Evolutionary conservation across 148 eudicot genomes (phyloP).

Genomic region (Chenopodium suecicum): DNA sequence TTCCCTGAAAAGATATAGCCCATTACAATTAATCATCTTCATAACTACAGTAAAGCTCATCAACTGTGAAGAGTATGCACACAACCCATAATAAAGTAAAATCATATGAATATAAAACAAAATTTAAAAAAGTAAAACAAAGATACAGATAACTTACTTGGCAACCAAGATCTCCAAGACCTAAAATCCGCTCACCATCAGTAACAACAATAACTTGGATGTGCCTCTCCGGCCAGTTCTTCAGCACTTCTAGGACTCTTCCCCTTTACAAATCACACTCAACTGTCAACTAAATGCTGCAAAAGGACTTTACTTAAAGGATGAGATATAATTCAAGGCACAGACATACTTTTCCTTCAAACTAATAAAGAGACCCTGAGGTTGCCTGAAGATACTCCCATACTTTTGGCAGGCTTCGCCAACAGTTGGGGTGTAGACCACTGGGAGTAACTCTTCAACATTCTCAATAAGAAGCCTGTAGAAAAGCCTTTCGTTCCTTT

Average conservation of each 20-base stretch:
- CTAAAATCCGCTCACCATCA: slow-evolving; percentile 97
- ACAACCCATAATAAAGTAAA: neutral
- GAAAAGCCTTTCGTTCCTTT: slow-evolving; percentile 70
- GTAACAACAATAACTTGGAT: slow-evolving; percentile 97
- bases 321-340: neutral
- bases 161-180: slow-evolving; percentile 99
- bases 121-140: too few species aligned
- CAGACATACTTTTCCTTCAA: slow-evolving; percentile 72
- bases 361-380: slow-evolving; percentile 92
- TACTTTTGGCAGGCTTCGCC: slow-evolving; percentile 99
- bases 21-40: slow-evolving; percentile 6
- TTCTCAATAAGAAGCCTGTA: slow-evolving; percentile 84
- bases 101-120: too few species aligned
- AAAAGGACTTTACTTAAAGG: neutral
- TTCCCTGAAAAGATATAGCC: slow-evolving; percentile 56
- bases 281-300: slow-evolving; percentile 7
- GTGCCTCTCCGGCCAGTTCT: slow-evolving; percentile 91
- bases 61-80: neutral
- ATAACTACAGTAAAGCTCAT: neutral
- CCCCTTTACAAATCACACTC: slow-evolving; percentile 53
- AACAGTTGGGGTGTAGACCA: slow-evolving; percentile 92
- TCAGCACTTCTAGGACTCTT: slow-evolving; percentile 78
- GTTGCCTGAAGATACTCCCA: slow-evolving; percentile 73
- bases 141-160: slow-evolving; percentile 50
- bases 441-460: slow-evolving; percentile 91